Percentiles rank a stretch among this genome's conserved stretches.
Conservation (phyloP, 768 basidiomycete species). For the Tylopilus sp. region DNA sequence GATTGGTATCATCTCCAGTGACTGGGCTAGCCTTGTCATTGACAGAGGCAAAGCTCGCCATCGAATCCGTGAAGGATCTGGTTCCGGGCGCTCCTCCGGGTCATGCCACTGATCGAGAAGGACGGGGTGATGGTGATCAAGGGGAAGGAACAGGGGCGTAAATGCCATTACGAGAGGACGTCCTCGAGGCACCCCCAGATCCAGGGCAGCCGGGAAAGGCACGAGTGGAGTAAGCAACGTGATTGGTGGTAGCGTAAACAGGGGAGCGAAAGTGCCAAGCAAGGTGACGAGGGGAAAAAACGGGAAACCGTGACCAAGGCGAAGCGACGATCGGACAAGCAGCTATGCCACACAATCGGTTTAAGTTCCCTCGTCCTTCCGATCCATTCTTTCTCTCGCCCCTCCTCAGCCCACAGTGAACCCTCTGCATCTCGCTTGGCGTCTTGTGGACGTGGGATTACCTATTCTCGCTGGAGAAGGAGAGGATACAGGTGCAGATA, state of each 20-base stretch:
- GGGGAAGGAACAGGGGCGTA: slow-evolving; percentile 27
- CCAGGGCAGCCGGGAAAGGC: not conserved
- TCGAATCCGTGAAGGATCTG: slow-evolving; percentile 14
- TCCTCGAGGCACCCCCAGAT: slow-evolving; percentile 8
- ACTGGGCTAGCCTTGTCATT: slow-evolving; percentile 22
- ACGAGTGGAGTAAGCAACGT: not conserved
- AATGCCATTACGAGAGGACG: slow-evolving; percentile 6
- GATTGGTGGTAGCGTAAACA: too few species aligned
- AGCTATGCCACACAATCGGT: slow-evolving; percentile 16
- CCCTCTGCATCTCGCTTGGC: slow-evolving; percentile 28
- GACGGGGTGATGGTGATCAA: slow-evolving; percentile 26
- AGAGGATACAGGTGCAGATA: slow-evolving; percentile 18
- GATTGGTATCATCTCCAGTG: slow-evolving; percentile 32
- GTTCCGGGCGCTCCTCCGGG: slow-evolving; percentile 18
- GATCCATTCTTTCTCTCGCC: slow-evolving; percentile 32
- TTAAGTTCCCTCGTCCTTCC: slow-evolving; percentile 25
- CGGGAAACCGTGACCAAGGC: not conserved
- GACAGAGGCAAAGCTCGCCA: slow-evolving; percentile 23
- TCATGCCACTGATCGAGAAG: slow-evolving; percentile 23
- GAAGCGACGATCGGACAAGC: not conserved
- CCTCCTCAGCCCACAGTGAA: slow-evolving; percentile 31
- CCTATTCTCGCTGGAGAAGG: slow-evolving; percentile 23
- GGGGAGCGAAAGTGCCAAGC: too few species aligned
- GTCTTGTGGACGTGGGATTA: slow-evolving; percentile 34
- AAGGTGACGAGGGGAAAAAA: too few species aligned